Conservation (phyloP, 2,329 filamentous ascomycete genomes). For the Elsinoe australis region DNA sequence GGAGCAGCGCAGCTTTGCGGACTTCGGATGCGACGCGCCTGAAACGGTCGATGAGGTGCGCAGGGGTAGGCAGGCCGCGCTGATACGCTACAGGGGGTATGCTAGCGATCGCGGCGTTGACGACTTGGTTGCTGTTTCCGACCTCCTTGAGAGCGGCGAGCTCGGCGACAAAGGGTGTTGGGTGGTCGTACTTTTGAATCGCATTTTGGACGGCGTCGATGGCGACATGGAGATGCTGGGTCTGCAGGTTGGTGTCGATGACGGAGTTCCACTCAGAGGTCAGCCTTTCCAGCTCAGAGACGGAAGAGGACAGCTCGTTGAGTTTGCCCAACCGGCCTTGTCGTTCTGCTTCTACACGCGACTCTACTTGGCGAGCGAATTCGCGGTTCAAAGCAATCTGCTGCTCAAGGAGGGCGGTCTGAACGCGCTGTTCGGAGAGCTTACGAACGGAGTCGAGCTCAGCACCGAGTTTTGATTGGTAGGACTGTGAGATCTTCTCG, state of each 20-base stretch:
- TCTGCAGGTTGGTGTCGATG: constrained; percentile 81
- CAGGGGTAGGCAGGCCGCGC: constrained; percentile 72
- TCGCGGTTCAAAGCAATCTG: constrained; percentile 79
- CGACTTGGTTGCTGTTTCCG: constrained; percentile 64
- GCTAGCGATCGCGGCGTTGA: constrained; percentile 89
- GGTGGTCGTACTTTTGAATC: constrained; percentile 64
- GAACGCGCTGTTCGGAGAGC: constrained; percentile 71
- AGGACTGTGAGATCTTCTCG: constrained; percentile 65
- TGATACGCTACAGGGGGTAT: constrained; percentile 94
- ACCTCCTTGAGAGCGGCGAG: constrained; percentile 92
- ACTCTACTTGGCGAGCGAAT: constrained; percentile 69
- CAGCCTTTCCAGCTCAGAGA: constrained; percentile 77
- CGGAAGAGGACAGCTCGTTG: constrained; percentile 65
- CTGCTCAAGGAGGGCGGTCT: constrained; percentile 84
- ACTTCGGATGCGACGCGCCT: constrained; percentile 86
- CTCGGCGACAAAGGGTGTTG: constrained; percentile 78
- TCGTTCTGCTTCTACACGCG: constrained; percentile 81
- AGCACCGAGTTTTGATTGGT: constrained; percentile 69
- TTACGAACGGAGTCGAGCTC: constrained; percentile 73
- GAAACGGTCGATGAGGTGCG: constrained; percentile 92
- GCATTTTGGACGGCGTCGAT: constrained; percentile 85
- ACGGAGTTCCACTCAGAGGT: constrained; percentile 86
- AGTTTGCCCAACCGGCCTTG: constrained; percentile 80
- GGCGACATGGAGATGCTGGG: constrained; percentile 92
- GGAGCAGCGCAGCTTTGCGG: constrained; percentile 84